A percentile compares a stretch with the other conserved stretches of the same genome.
phyloP scores from a whole-genome alignment of 1,284 basidiomycete species.

The Rhodotorula sp. region DNA sequence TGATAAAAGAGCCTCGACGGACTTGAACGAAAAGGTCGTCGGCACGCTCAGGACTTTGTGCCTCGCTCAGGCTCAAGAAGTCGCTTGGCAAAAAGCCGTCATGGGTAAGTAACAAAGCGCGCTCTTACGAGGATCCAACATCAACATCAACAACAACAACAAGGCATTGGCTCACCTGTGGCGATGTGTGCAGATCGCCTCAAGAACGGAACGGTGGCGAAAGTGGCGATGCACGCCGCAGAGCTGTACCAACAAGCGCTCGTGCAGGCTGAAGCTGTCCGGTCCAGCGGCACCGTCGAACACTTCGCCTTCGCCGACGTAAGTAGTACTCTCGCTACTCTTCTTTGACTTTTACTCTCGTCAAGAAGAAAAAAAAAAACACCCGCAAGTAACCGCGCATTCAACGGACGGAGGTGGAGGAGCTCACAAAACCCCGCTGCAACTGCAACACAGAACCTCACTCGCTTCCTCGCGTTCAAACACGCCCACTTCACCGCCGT shows the following conservation, averaged over 20 bases:
- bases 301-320: conserved; percentile 2
- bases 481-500: conserved; percentile 83
- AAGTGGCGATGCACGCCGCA: conserved; percentile 73
- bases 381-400: too few relatives aligned
- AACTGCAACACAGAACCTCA: conserved; percentile 64
- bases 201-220: conserved; percentile 83
- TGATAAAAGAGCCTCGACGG: conserved; percentile 48
- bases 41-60: conserved; percentile 71
- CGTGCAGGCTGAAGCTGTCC: conserved; percentile 20
- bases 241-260: conserved; percentile 65
- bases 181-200: conserved; percentile 56
- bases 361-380: too few relatives aligned
- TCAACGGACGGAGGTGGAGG: too few relatives aligned
- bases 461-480: conserved; percentile 80
- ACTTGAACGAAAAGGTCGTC: conserved; percentile 66
- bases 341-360: too few relatives aligned
- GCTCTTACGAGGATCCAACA: too few relatives aligned
- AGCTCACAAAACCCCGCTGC: too few relatives aligned
- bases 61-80: conserved; percentile 95
- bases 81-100: conserved; percentile 90
- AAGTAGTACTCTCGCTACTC: too few relatives aligned
- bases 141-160: too few relatives aligned
- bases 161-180: too few relatives aligned
- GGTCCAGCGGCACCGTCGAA: not conserved
- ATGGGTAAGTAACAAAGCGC: conserved; percentile 57